Evolutionary conservation across 179 eudicot species (phyloP), one percentile per base, ranked within the genome.

Genomic region (Amaranthus tricolor): DNA sequence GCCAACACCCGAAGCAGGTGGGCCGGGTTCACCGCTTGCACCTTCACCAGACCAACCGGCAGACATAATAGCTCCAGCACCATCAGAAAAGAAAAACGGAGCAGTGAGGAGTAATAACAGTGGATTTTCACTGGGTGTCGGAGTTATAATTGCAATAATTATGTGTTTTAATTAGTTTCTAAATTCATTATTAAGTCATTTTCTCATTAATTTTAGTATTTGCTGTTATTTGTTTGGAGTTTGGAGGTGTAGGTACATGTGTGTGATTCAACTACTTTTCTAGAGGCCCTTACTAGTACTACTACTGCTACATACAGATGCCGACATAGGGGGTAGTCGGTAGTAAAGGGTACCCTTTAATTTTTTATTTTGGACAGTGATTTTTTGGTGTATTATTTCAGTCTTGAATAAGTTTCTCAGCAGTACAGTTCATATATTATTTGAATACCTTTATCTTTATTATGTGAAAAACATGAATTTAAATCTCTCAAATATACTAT

Each of bases 221-320:
- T n/a, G 0, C 43, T 44, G 13, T 21, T 12, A 31, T 54, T 16
- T 5, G 5, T 16, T 44, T 44, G 56, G 62, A 12, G 7, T 53
- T 53, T 69, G 72, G 72, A 53, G 72, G 12, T 17, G 6, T 56
- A 57, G 53, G 64, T 71, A 71, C 62, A 55, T 71, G 74, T 71
- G 74, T 71, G 58, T 68, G 59, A 69, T 53, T 69, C 40, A 31
- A 52, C 48, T 53, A 13, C 60, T 68, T n/a, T 20, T 50, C 16
- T 16, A 54, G 15, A 19, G 55, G 6, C 50, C 62, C 49, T 15
- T 49, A 7, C 6, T 70, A 43, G 40, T 31, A 31, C 40, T 31
- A 31, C 40, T 31, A 31, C 40, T 31, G 40, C 40, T 31, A 31
- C 40, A 31, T 31, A 31, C 3, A 2, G 40, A 31, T 31, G 40